phyloP scores from a whole-genome alignment of 176 grass and related monocot species.

The Puya raimondii region DNA sequence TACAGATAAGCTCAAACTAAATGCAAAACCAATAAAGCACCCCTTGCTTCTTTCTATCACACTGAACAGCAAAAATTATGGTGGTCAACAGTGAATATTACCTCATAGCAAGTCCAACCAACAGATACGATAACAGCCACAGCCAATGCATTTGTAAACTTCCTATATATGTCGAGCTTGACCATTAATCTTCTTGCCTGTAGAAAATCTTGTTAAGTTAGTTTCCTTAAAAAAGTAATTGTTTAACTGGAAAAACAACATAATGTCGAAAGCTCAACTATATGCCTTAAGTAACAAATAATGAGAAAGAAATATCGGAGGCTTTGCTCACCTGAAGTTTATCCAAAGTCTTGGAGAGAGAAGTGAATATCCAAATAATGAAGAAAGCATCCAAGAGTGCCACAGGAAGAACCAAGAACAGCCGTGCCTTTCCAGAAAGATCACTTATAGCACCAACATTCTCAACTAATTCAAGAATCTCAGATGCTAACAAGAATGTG shows the following conservation, averaged over 20 bases:
- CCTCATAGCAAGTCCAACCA: conserved; percentile 91
- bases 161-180: conserved; percentile 96
- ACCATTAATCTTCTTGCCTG: conserved; percentile 81
- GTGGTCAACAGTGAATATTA: conserved; percentile 15
- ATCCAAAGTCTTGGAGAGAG: conserved; percentile 75
- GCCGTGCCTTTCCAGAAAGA: conserved; percentile 86
- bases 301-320: not conserved
- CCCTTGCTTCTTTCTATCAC: not conserved
- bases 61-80: not conserved
- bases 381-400: conserved; percentile 93
- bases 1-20: not conserved
- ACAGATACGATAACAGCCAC: conserved; percentile 78
- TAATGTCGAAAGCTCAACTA: not conserved
- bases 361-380: conserved; percentile 95
- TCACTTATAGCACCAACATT: conserved; percentile 95
- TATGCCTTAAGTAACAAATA: not conserved
- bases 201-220: conserved; percentile 20
- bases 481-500: conserved; percentile 94
- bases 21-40: not conserved
- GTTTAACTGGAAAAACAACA: not conserved
- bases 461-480: conserved; percentile 95
- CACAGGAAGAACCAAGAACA: conserved; percentile 95
- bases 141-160: conserved; percentile 78
- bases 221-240: conserved; percentile 1
- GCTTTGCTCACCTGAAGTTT: conserved; percentile 67